phyloP scores from a whole-genome alignment of 2,329 filamentous ascomycete genomes.

The Erysiphe neolycopersici region DNA sequence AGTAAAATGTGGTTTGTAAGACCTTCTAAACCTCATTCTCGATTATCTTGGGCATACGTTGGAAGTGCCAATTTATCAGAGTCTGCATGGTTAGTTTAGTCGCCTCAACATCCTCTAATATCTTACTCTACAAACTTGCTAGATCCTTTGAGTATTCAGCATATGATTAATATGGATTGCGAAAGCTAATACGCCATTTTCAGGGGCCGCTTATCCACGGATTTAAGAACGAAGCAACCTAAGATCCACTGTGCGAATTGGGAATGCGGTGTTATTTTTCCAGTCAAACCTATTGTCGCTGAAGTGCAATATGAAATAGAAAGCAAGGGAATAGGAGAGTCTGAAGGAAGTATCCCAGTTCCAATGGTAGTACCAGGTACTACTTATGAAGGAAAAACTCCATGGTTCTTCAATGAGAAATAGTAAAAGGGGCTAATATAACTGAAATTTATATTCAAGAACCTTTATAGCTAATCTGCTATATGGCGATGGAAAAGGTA shows the following conservation, averaged over 20 bases:
- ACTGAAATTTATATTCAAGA: too few relatives aligned
- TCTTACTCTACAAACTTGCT: too few relatives aligned
- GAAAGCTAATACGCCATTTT: background rate
- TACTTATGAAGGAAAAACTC: conserved; percentile 9
- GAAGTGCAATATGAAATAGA: too few relatives aligned
- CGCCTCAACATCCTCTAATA: background rate
- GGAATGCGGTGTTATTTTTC: conserved; percentile 76
- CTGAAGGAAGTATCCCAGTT: conserved; percentile 28
- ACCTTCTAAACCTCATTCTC: conserved; percentile 7
- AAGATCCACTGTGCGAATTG: conserved; percentile 77
- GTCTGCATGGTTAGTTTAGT: conserved; percentile 50
- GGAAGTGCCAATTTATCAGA: conserved; percentile 85
- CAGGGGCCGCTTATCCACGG: conserved; percentile 49
- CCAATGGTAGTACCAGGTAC: conserved; percentile 35
- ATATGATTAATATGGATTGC: too few relatives aligned
- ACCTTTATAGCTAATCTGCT: too few relatives aligned
- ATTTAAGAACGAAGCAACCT: conserved; percentile 35
- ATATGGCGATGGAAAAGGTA: too few relatives aligned
- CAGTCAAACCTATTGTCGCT: conserved; percentile 16
- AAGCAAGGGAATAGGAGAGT: conserved; percentile 16
- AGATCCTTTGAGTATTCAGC: too few relatives aligned
- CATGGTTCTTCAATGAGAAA: conserved; percentile 10
- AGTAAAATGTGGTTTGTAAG: conserved; percentile 43
- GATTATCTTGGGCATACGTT: conserved; percentile 45
- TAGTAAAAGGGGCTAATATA: background rate